These are phyloP conservation scores for Trichoderma arundinaceum DNA, from an alignment of 2,329 filamentous ascomycete species.

Conservation along the genomic window DNA sequence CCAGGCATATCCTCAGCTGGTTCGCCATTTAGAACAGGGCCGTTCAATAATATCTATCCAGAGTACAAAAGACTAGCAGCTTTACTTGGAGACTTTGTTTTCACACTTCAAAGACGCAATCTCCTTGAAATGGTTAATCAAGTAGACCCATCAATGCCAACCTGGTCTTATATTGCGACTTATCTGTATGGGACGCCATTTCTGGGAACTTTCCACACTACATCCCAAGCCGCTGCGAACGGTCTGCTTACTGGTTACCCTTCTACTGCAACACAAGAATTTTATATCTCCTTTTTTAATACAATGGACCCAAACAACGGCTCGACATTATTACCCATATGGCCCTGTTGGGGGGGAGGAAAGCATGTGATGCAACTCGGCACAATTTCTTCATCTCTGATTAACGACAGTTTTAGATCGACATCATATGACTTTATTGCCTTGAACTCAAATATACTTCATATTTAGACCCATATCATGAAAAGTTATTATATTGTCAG, in stretches of 20 bases:
- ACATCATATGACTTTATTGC: background rate
- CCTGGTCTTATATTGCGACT: background rate
- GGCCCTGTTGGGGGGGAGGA: background rate
- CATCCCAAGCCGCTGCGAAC: too few species aligned
- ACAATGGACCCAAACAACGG: too few species aligned
- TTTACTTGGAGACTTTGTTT: slow-evolving; percentile 75
- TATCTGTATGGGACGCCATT: too few species aligned
- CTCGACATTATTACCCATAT: background rate
- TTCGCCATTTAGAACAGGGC: slow-evolving; percentile 44
- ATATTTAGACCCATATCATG: too few species aligned
- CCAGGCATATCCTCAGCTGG: too few species aligned
- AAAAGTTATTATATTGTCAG: too few species aligned
- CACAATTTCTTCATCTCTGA: background rate
- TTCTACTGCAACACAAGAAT: too few species aligned
- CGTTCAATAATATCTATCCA: slow-evolving; percentile 73
- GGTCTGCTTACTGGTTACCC: too few species aligned
- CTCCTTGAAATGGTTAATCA: background rate
- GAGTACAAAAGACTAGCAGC: slow-evolving; percentile 79
- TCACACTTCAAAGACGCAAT: slow-evolving; percentile 70
- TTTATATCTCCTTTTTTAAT: too few species aligned
- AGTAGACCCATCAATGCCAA: background rate
- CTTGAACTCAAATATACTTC: too few species aligned
- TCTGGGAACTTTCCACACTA: too few species aligned
- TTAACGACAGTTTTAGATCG: background rate
- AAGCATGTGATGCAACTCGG: background rate